Base-by-base conservation (phyloP, 2,329 filamentous ascomycete genomes). In the Geosmithia morbida region DNA sequence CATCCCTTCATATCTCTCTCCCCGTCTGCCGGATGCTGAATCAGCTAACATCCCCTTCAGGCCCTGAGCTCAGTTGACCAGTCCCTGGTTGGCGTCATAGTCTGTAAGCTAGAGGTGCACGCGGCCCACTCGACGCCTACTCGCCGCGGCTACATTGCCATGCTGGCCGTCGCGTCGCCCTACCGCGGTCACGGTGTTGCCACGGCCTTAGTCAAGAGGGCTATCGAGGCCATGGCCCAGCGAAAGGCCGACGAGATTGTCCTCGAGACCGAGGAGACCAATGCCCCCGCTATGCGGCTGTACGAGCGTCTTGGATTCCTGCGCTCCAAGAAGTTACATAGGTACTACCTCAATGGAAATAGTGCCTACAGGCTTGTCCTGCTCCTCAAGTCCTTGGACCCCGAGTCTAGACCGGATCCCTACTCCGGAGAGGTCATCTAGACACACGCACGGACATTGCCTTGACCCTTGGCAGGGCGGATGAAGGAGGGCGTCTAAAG, bases 261-360 rank as follows among this genome's bases (percentile, higher is more conserved):
- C 2, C 77, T 98, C 26, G 92, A 98, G 67, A 98, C 92, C 0
- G 92, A 98, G 66, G 87, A 94, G 63, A 87, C 84, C 16, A 98
- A 98, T 60, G 77, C 80, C 1, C 82, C 88, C 1, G 92, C 89
- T 18, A 87, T 97, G 70, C 85, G 87, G 53, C 69, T 98, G 10
- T 98, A 98, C 64, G 90, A 98, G 63, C 75, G 88, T 1, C 71
- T 98, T 7, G 92, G 92, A 0, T 98, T 98, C 59, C 65, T 97
- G 19, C 75, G 90, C 46, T 94, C 87, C 50, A 98, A 98, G 66
- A 85, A 88, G 51, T 66, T 98, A 47, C 89, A 97, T 64, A 75
- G 92, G 42, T 98, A 98, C 61, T 98, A 98, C 57, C 69, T 98
- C 41, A 98, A 97, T 59, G 92, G 92, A 11, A 98, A 87, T 61